A percentile compares a stretch with the other conserved stretches of the same genome.
These are phyloP conservation scores for Datisca glomerata DNA, from an alignment of 306 rosid species.

Conservation along the genomic window DNA sequence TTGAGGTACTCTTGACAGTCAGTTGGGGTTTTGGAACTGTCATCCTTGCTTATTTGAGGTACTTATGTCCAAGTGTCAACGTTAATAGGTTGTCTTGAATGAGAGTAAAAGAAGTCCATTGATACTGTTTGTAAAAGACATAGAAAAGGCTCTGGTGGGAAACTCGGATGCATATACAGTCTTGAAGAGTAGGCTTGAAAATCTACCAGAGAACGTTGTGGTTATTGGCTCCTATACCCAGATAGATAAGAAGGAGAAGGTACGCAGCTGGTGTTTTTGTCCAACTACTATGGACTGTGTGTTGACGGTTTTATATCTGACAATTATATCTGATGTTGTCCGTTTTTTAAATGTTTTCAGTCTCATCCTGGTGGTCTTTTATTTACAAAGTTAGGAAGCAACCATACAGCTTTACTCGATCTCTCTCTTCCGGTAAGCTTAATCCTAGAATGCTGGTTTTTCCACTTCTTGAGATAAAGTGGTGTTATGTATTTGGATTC, in stretches of 20 bases:
- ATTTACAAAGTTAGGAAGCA: conserved; percentile 82
- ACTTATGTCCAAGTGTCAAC: conserved; percentile 11
- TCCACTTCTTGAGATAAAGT: not conserved
- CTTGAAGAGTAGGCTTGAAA: conserved; percentile 62
- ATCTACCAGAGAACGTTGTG: conserved; percentile 64
- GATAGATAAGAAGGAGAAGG: conserved; percentile 85
- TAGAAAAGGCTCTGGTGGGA: conserved; percentile 69
- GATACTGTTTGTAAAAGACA: conserved; percentile 73
- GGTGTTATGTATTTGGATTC: not conserved
- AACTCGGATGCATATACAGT: conserved; percentile 39
- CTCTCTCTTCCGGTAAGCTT: conserved; percentile 98
- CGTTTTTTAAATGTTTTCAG: conserved; percentile 34
- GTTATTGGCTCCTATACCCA: conserved; percentile 84
- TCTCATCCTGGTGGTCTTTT: conserved; percentile 71
- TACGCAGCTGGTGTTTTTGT: conserved; percentile 23
- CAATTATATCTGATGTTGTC: conserved; percentile 6
- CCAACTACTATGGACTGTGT: too few relatives aligned
- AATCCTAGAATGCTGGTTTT: too few relatives aligned
- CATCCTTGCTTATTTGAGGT: conserved; percentile 12
- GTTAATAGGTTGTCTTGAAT: conserved; percentile 47
- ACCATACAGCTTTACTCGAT: conserved; percentile 89
- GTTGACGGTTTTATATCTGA: too few relatives aligned
- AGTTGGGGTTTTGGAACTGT: conserved; percentile 5
- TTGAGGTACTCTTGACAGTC: conserved; percentile 48
- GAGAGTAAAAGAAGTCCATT: conserved; percentile 56